Evolutionary conservation across 805 yeast genomes (phyloP).

Genomic region (Candida silvatica): DNA sequence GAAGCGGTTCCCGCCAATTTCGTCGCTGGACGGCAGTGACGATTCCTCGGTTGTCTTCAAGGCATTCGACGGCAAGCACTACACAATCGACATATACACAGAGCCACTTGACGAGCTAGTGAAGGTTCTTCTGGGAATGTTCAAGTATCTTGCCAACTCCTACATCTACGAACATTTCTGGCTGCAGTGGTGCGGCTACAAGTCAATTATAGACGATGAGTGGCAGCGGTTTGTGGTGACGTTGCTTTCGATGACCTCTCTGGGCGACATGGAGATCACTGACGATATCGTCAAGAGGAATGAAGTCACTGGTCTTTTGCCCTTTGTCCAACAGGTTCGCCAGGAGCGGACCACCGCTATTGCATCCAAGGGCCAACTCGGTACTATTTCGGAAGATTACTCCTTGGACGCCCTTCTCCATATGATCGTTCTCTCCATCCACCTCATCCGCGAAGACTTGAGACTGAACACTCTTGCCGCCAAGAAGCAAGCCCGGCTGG

Average conservation of each 20-base stretch:
- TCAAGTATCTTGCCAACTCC: conserved; percentile 49
- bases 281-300: conserved; percentile 10
- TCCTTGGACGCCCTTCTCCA: conserved; percentile 46
- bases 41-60: conserved; percentile 18
- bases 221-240: conserved; percentile 55
- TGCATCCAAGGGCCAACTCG: conserved; percentile 2
- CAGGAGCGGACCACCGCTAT: background rate
- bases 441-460: conserved; percentile 69
- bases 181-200: conserved; percentile 55
- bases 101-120: conserved; percentile 39
- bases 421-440: conserved; percentile 58
- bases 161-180: conserved; percentile 49
- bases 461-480: conserved; percentile 43
- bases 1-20: conserved; percentile 13
- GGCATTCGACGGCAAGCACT: conserved; percentile 14
- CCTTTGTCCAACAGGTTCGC: conserved; percentile 13
- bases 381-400: background rate
- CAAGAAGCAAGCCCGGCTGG: conserved; percentile 31
- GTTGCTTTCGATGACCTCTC: conserved; percentile 33
- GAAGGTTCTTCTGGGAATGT: conserved; percentile 34
- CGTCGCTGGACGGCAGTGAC: conserved; percentile 14
- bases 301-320: conserved; percentile 17
- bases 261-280: conserved; percentile 32
- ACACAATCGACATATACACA: conserved; percentile 28
- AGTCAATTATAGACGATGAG: conserved; percentile 34